A percentile compares a stretch with the other conserved stretches of the same genome.
Conservation (phyloP, 441 rosid species). For the Erodium texanum region DNA sequence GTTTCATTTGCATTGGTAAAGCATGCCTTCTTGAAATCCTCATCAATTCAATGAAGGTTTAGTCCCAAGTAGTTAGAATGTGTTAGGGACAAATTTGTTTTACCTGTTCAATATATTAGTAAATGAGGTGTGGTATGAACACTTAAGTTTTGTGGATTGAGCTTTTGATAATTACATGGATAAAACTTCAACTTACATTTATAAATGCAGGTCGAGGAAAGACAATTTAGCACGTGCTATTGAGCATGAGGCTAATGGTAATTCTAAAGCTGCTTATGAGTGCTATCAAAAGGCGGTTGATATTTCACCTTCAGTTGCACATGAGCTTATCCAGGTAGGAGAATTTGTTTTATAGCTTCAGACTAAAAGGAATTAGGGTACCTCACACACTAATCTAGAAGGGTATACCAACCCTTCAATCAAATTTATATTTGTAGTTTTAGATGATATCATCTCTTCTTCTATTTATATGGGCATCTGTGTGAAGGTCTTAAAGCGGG, state of each 20-base stretch:
- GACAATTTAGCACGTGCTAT: conserved; percentile 80
- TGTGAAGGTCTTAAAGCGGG: conserved; percentile 66
- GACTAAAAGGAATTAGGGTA: background rate
- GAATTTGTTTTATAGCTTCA: conserved; percentile 4
- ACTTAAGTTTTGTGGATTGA: background rate
- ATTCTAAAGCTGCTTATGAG: conserved; percentile 73
- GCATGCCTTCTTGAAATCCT: background rate
- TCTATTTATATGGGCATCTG: conserved; percentile 21
- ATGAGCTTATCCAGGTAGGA: conserved; percentile 66
- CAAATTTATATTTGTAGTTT: conserved; percentile 1
- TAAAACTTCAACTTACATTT: conserved; percentile 2
- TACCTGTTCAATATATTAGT: background rate
- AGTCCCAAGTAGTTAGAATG: background rate
- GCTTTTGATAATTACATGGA: background rate
- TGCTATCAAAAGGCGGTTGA: conserved; percentile 93
- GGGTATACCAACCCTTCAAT: background rate
- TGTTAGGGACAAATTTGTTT: background rate
- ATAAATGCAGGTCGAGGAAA: conserved; percentile 57
- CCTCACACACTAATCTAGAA: background rate
- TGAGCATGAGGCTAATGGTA: conserved; percentile 80
- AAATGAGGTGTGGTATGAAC: background rate
- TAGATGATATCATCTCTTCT: conserved; percentile 14
- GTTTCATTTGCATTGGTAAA: background rate
- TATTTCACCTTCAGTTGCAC: conserved; percentile 84
- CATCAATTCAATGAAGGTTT: background rate